Conservation (phyloP, 108 stramenopile species). For the Skeletonema grethae region DNA sequence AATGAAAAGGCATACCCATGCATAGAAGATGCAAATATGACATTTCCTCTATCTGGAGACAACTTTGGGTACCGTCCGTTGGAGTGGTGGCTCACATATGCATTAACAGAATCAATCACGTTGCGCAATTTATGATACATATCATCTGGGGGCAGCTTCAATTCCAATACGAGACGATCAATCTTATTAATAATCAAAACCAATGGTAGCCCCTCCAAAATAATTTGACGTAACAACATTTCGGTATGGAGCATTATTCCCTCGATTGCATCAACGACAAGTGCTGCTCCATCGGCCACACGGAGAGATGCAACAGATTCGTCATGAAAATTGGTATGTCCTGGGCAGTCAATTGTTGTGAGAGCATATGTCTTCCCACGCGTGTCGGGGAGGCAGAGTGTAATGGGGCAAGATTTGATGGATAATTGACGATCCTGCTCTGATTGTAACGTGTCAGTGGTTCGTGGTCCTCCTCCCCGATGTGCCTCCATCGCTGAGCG, state of each 20-base stretch:
- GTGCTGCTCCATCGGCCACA: slow-evolving; percentile 84
- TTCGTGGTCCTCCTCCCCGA: slow-evolving; percentile 59
- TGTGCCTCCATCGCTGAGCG: slow-evolving; percentile 42
- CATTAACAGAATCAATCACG: slow-evolving; percentile 90
- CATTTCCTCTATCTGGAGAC: slow-evolving; percentile 85
- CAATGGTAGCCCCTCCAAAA: slow-evolving; percentile 83
- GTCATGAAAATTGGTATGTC: slow-evolving; percentile 95
- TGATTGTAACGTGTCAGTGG: slow-evolving; percentile 85
- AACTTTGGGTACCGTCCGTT: slow-evolving; percentile 77
- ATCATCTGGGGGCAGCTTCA: slow-evolving; percentile 95
- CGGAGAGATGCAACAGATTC: slow-evolving; percentile 90
- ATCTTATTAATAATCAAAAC: slow-evolving; percentile 90
- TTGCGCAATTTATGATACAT: slow-evolving; percentile 94
- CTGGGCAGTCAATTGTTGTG: slow-evolving; percentile 94
- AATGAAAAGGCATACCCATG: slow-evolving; percentile 94
- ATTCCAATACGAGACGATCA: slow-evolving; percentile 95
- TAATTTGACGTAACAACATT: slow-evolving; percentile 78
- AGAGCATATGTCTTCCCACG: slow-evolving; percentile 89
- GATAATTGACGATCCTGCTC: slow-evolving; percentile 95
- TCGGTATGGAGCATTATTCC: slow-evolving; percentile 96
- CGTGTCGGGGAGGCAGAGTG: slow-evolving; percentile 82
- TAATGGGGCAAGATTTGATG: slow-evolving; percentile 90
- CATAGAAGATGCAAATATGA: slow-evolving; percentile 86
- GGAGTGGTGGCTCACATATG: slow-evolving; percentile 59
- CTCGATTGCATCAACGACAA: slow-evolving; percentile 97